Base-by-base conservation (phyloP, 805 yeast genomes). In the Isabelozyma pseudorhagii region DNA sequence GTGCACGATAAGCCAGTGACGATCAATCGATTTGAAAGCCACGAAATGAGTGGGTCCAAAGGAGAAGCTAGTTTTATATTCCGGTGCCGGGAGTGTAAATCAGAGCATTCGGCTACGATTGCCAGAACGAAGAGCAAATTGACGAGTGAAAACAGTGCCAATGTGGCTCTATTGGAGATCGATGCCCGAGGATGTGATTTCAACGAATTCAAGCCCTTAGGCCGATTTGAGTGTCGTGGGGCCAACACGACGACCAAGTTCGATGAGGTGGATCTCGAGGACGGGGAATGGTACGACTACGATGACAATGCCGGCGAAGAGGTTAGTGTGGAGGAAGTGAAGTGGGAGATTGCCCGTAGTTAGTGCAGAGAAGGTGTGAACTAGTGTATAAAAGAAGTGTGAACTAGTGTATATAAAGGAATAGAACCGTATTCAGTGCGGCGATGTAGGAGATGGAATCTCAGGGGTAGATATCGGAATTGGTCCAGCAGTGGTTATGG, bases 251-350 rank as follows among this genome's bases (percentile, higher is more conserved):
- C 69, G 10, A 74, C 86, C 8, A 66, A 63, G 47, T 89, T 87
- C 60, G 61, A 61, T 5, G 89, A 87, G 28, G 79, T 90, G 25
- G 94, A 87, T 49, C 71, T 47, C 28, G 79, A 75, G 38, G 97
- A 89, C 25, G 83, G 81, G 47, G 98, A 94, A 63, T 92, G 97
- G 92, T 94, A 85, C 63, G 99, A 94, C 60, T 94, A 92, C 62
- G 98, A 94, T 64, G 98, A 94, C 49, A 81, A 83, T 55, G 84
- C 87, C 7, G 80, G 82, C 10, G 80, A 74, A 41, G 97, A 93
- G 66, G 97, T 91, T 15, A 82, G 92, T 18, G 79, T 94, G 13
- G 83, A 87, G 1, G 92, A 89, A 3, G 74, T 83, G n/a, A 62
- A 68, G 42, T 92, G 94, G 86, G 80, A 77, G 8, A 74, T 93